Conservation (phyloP, 805 yeast genomes). For the Wilhelminamyces savonicus region DNA sequence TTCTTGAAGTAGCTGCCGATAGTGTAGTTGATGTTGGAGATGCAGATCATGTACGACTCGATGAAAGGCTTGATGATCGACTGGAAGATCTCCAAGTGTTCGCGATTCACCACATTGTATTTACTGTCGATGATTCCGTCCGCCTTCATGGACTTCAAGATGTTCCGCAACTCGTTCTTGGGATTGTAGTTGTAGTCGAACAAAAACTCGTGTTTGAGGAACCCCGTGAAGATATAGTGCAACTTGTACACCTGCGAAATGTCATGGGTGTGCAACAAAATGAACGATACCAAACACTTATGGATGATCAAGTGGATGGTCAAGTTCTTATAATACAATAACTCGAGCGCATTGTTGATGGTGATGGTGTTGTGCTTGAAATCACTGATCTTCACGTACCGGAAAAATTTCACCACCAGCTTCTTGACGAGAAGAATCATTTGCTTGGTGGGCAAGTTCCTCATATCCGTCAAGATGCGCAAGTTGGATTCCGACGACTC, state of each 20-base stretch:
- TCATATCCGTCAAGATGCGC: slow-evolving; percentile 5
- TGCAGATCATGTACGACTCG: slow-evolving; percentile 25
- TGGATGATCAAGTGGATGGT: slow-evolving; percentile 48
- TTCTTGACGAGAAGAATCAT: slow-evolving; percentile 6
- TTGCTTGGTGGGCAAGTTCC: slow-evolving; percentile 2
- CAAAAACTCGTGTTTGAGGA: slow-evolving; percentile 36
- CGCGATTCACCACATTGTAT: slow-evolving; percentile 15
- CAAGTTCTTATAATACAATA: slow-evolving; percentile 53
- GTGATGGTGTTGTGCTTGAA: slow-evolving; percentile 6
- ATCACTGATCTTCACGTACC: slow-evolving; percentile 7
- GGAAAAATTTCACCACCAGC: slow-evolving; percentile 8
- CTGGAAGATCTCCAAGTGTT: slow-evolving; percentile 17
- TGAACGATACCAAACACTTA: slow-evolving; percentile 46
- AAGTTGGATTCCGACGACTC: slow-evolving; percentile 3
- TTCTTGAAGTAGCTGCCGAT: slow-evolving; percentile 5
- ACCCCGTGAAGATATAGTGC: slow-evolving; percentile 29
- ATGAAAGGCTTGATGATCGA: slow-evolving; percentile 29
- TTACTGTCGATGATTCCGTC: slow-evolving; percentile 9
- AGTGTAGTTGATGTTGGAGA: slow-evolving; percentile 11
- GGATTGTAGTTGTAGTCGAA: slow-evolving; percentile 33
- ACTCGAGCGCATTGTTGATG: slow-evolving; percentile 47
- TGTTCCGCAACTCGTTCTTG: slow-evolving; percentile 19
- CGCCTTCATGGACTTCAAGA: slow-evolving; percentile 18
- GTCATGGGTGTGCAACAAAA: slow-evolving; percentile 17
- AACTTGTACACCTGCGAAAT: slow-evolving; percentile 15